Conservation (phyloP, 768 basidiomycete genomes). For the Phanerodontia chrysosporium region DNA sequence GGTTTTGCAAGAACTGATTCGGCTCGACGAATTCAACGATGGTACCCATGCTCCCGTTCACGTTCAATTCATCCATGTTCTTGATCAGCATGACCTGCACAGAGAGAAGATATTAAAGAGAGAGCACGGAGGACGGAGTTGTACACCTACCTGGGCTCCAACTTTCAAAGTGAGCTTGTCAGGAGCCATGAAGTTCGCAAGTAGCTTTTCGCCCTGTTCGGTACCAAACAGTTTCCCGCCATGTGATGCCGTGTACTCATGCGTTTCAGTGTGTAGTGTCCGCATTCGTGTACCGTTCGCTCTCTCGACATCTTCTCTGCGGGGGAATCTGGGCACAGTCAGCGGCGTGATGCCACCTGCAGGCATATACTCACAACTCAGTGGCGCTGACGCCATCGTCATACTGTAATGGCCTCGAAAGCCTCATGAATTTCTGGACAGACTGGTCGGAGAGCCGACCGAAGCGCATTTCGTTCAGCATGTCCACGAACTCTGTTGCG, state of each 20-base stretch:
- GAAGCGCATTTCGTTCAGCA: constrained; percentile 98
- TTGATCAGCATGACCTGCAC: constrained; percentile 89
- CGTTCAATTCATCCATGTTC: constrained; percentile 85
- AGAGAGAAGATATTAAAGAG: background rate
- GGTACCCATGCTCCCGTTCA: constrained; percentile 92
- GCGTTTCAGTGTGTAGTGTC: constrained; percentile 48
- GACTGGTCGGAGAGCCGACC: constrained; percentile 65
- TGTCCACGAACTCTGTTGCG: constrained; percentile 72
- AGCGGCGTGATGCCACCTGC: background rate
- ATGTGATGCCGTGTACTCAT: constrained; percentile 57
- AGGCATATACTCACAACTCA: constrained; percentile 61
- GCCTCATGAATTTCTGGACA: constrained; percentile 60
- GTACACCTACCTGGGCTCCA: constrained; percentile 46
- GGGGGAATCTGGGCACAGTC: constrained; percentile 64
- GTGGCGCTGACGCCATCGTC: constrained; percentile 84
- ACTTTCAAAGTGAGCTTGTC: constrained; percentile 60
- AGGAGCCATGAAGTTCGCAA: constrained; percentile 91
- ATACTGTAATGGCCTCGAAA: constrained; percentile 71
- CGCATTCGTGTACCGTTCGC: constrained; percentile 73
- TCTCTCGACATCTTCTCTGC: constrained; percentile 85
- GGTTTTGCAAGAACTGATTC: constrained; percentile 7
- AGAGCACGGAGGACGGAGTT: background rate
- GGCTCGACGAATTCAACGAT: constrained; percentile 71
- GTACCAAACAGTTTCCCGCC: constrained; percentile 51
- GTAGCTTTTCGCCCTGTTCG: constrained; percentile 67